Evolutionary conservation across 2,329 filamentous ascomycete genomes (phyloP).

Genomic region (Trichoderma simmonsii): DNA sequence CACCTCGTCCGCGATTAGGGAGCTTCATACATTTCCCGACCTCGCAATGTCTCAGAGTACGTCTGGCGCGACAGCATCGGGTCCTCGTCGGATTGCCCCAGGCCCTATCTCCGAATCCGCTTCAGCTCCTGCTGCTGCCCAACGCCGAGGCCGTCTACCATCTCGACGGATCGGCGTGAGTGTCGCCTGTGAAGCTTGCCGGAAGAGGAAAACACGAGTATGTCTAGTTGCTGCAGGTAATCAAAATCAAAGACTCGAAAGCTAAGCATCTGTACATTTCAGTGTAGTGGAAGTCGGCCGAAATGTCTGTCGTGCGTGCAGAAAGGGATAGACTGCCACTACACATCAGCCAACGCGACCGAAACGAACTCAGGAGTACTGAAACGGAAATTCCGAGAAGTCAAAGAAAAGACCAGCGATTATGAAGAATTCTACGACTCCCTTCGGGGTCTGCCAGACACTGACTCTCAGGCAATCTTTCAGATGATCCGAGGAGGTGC

Average conservation of each 20-base stretch:
- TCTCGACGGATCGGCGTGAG: neutral
- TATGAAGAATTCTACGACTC: neutral
- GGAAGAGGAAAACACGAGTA: neutral
- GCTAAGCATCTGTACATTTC: neutral
- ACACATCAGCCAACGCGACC: neutral
- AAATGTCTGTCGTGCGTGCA: neutral
- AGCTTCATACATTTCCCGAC: neutral
- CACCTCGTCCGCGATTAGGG: neutral
- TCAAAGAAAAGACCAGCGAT: neutral
- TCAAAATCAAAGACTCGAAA: neutral
- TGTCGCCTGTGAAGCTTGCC: neutral
- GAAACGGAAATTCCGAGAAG: constrained; percentile 1
- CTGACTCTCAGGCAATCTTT: neutral
- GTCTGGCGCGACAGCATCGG: neutral
- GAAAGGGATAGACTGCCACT: neutral
- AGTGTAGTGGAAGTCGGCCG: constrained; percentile 9
- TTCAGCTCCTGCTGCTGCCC: neutral
- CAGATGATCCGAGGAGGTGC: constrained; percentile 3
- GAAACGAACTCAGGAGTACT: neutral
- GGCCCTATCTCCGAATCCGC: neutral
- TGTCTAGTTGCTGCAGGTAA: neutral
- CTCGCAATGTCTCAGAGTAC: neutral
- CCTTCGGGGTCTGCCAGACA: neutral
- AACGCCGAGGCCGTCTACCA: neutral
- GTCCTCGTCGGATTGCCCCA: neutral